Base-by-base conservation (phyloP, 1,284 basidiomycete species). In the Cutaneotrichosporon spelunceum region DNA sequence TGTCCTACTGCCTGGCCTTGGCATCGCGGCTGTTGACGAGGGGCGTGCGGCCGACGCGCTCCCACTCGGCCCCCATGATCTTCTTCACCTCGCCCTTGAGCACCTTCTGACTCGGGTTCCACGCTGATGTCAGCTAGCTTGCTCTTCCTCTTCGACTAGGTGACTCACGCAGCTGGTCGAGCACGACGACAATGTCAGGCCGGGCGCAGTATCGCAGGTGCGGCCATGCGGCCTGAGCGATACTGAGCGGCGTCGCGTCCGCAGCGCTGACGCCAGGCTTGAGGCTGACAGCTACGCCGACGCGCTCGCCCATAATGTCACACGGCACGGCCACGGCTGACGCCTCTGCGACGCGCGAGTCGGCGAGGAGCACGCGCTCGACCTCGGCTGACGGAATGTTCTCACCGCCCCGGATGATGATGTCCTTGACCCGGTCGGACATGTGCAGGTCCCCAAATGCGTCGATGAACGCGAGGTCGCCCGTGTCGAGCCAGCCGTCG, bases 371-470 rank as follows among this genome's bases (percentile, higher is more conserved):
- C 13, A 71, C 75, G 58, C 75, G 74, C 64, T 77, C 75, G 13
- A 77, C 69, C 45, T 75, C 73, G 4, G 68, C 61, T 4, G 71
- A 73, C 0, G 73, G 72, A 44, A 65, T 57, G 24, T 77, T 77
- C 62, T 77, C 75, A 1, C 75, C 75, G 23, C 75, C 75, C 1
- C 75, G 73, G 30, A 77, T 74, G 49, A 77, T 77, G 47, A 77
- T 68, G 61, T 77, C 75, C 42, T 65, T 65, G 11, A 52, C 64
- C 6, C 74, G 61, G 59, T 78, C 74, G 39, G 68, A 64, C 59
- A 77, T 72, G 58, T 70, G 73, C 36, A 77, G 33, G 60, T 72
- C 75, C 5, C 70, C 71, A 1, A 74, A 70, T 9, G 66, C 49
- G 57, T 76, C 76, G 16, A 74, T 39, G 54, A 52, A 69, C 4